Percentiles rank a stretch among this genome's conserved stretches.
Evolutionary conservation across 139 green algal species (phyloP).

Genomic region (Coccomyxa sp.): DNA sequence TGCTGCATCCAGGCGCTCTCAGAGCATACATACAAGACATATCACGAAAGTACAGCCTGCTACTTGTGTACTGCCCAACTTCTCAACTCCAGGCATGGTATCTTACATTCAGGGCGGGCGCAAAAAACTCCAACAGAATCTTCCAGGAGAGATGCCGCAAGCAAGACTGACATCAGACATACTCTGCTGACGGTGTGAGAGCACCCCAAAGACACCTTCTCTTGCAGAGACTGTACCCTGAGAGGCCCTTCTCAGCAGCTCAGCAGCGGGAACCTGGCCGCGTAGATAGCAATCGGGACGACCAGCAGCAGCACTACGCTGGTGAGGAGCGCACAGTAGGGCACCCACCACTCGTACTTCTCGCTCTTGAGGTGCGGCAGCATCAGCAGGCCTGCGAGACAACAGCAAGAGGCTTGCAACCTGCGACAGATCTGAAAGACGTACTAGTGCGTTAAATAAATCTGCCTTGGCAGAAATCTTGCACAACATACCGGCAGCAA

Average conservation of each 20-base stretch:
- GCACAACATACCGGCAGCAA: background rate
- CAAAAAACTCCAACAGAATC: too few relatives aligned
- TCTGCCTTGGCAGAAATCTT: background rate
- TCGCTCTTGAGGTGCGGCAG: slow-evolving; percentile 21
- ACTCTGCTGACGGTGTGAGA: too few relatives aligned
- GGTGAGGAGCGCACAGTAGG: slow-evolving; percentile 4
- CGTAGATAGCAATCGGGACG: slow-evolving; percentile 10
- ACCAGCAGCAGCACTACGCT: slow-evolving; percentile 2
- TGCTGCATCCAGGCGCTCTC: too few relatives aligned
- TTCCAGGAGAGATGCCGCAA: too few relatives aligned
- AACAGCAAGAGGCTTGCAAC: background rate
- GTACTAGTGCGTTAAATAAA: background rate
- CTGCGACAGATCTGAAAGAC: background rate
- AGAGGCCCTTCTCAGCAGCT: background rate
- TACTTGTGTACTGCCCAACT: too few relatives aligned
- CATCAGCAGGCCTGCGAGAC: background rate
- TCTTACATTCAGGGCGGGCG: too few relatives aligned
- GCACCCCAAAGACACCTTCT: too few relatives aligned
- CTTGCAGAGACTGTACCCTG: background rate
- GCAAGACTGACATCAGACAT: too few relatives aligned
- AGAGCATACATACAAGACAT: too few relatives aligned
- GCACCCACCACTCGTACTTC: slow-evolving; percentile 21
- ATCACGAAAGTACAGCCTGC: too few relatives aligned
- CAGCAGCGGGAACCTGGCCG: background rate
- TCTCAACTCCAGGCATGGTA: too few relatives aligned